A percentile compares a stretch with the other conserved stretches of the same genome.
Conservation (phyloP, 352 stramenopile species). For the Elongisporangium undulatum region DNA sequence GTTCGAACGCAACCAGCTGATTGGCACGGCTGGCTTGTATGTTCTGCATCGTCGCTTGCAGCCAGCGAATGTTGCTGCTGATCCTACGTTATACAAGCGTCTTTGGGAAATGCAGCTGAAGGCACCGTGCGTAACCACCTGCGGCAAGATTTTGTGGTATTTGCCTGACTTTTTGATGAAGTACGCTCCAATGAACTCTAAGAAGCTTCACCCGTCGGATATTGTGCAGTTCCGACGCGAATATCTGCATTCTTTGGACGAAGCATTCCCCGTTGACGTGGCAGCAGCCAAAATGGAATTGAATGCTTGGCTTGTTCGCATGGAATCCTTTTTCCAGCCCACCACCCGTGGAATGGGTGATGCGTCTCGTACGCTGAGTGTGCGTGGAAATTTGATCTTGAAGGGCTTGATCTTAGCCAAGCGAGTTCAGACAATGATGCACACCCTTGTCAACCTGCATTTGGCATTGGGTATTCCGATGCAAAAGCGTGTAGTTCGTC, state of each 20-base stretch:
- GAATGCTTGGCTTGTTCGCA: constrained; percentile 79
- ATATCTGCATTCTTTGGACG: constrained; percentile 76
- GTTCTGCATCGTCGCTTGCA: constrained; percentile 84
- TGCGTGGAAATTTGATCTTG: constrained; percentile 88
- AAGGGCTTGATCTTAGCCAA: constrained; percentile 89
- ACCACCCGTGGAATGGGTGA: constrained; percentile 75
- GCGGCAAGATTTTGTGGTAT: constrained; percentile 82
- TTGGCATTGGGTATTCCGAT: constrained; percentile 84
- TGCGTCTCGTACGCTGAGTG: constrained; percentile 63
- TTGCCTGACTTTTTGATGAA: constrained; percentile 86
- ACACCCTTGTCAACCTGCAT: constrained; percentile 86
- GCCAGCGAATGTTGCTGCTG: constrained; percentile 75
- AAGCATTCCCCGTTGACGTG: constrained; percentile 74
- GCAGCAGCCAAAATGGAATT: constrained; percentile 78
- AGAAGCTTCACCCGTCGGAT: constrained; percentile 76
- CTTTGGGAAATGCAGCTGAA: constrained; percentile 89
- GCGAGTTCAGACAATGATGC: constrained; percentile 88
- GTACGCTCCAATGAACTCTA: constrained; percentile 77
- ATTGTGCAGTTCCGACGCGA: constrained; percentile 74
- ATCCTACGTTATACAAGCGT: constrained; percentile 87
- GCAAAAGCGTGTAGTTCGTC: constrained; percentile 81
- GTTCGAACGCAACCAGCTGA: constrained; percentile 81
- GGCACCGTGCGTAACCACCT: constrained; percentile 79
- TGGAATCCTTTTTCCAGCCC: constrained; percentile 86
- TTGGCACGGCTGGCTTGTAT: constrained; percentile 89